Percentiles rank a stretch among this genome's conserved stretches.
Evolutionary conservation across 495 filamentous ascomycete genomes (phyloP).

Genomic region (Stereocaulon alpinum): DNA sequence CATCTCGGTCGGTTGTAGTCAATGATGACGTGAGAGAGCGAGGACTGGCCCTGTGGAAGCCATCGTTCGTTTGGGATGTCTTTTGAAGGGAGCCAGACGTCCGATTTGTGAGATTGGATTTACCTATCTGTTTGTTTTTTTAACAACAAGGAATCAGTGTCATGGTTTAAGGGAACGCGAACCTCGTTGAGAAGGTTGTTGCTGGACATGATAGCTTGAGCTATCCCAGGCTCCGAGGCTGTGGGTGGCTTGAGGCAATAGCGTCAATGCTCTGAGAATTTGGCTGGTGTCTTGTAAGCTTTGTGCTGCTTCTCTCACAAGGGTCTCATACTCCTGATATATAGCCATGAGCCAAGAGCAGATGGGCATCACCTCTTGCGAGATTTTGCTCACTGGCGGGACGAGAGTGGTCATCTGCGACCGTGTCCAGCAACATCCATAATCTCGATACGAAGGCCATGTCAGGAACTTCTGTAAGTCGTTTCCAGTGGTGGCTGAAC

Average conservation of each 20-base stretch:
- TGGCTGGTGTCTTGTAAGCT: background rate
- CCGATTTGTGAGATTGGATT: background rate
- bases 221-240: background rate
- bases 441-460: background rate
- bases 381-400: no score
- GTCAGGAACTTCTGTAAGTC: no score
- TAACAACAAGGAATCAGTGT: background rate
- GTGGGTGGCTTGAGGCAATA: background rate
- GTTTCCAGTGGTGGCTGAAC: no score
- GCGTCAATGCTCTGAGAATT: background rate
- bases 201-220: background rate
- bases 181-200: background rate
- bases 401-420: background rate
- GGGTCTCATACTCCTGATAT: background rate
- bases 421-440: background rate
- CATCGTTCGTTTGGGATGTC: no score
- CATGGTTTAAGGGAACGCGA: background rate
- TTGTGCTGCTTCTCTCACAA: no score
- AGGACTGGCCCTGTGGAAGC: background rate
- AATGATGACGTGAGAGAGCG: background rate
- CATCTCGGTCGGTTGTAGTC: background rate
- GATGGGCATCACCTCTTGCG: no score
- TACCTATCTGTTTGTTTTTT: background rate
- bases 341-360: conserved; percentile 1
- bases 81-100: no score